phyloP scores from a whole-genome alignment of 306 rosid genomes.

The Cyclanthera cordifolia region DNA sequence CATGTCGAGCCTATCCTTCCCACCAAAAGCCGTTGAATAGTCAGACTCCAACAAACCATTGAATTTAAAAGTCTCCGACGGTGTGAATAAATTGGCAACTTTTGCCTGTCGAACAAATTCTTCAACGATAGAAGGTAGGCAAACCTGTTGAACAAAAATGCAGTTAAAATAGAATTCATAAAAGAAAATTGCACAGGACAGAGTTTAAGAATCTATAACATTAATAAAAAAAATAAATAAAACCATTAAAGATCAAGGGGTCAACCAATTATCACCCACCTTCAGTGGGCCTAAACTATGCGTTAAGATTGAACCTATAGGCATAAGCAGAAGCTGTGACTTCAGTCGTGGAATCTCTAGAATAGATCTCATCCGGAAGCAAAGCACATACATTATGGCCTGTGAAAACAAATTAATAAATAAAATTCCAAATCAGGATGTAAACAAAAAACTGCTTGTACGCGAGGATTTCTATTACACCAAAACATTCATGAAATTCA shows the following conservation, averaged over 20 bases:
- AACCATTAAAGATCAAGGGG: neutral
- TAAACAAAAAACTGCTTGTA: neutral
- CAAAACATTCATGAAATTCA: neutral
- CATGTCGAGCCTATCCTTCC: conserved; percentile 72
- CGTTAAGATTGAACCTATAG: conserved; percentile 44
- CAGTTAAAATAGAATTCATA: neutral
- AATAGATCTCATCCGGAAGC: conserved; percentile 70
- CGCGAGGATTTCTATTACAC: neutral
- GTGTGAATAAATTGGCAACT: conserved; percentile 52
- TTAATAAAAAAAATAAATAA: neutral
- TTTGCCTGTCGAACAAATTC: conserved; percentile 74
- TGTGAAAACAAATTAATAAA: conserved; percentile 16
- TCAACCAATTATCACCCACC: conserved; percentile 33
- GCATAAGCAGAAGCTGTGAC: conserved; percentile 31
- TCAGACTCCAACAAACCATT: conserved; percentile 60
- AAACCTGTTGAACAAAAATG: conserved; percentile 39
- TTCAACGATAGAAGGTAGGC: conserved; percentile 64
- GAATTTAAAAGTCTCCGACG: conserved; percentile 38
- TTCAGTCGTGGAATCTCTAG: conserved; percentile 46
- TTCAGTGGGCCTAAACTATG: conserved; percentile 54
- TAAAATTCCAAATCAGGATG: neutral
- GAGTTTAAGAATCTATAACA: neutral
- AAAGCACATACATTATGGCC: conserved; percentile 73
- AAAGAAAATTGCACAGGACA: neutral
- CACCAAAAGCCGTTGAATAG: conserved; percentile 65